phyloP scores from a whole-genome alignment of 805 yeast species.

The Barnettozyma salicaria region DNA sequence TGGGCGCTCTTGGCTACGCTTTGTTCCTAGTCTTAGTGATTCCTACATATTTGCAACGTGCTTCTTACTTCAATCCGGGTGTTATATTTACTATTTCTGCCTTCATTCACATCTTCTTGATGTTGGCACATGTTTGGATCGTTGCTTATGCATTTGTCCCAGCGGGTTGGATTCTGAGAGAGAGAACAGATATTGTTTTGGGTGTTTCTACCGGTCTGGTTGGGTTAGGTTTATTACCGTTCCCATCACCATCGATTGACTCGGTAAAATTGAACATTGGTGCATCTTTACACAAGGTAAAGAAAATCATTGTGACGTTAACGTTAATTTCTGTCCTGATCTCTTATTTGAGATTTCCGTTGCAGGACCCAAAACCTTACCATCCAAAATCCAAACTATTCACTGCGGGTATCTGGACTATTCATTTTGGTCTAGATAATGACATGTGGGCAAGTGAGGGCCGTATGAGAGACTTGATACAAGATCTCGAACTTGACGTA shows the following conservation, averaged over 20 bases:
- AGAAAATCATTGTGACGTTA: conserved; percentile 31
- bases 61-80: conserved; percentile 51
- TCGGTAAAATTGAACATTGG: conserved; percentile 6
- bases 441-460: conserved; percentile 97
- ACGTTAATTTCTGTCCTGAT: conserved; percentile 43
- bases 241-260: neutral
- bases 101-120: conserved; percentile 44
- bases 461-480: conserved; percentile 77
- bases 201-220: conserved; percentile 48
- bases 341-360: conserved; percentile 51
- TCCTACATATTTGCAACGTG: conserved; percentile 58
- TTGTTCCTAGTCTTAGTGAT: conserved; percentile 54
- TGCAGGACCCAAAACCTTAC: conserved; percentile 57
- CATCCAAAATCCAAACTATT: conserved; percentile 64
- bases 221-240: conserved; percentile 42
- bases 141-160: conserved; percentile 99
- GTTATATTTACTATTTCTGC: conserved; percentile 45
- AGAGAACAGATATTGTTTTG: conserved; percentile 75
- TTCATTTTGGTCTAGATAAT: conserved; percentile 94
- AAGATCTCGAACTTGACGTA: conserved; percentile 85
- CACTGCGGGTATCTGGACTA: conserved; percentile 97
- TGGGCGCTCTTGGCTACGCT: conserved; percentile 69
- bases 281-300: conserved; percentile 15
- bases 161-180: conserved; percentile 82
- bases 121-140: conserved; percentile 88